phyloP scores from a whole-genome alignment of 2,329 filamentous ascomycete species.

The Trichoderma simmonsii region DNA sequence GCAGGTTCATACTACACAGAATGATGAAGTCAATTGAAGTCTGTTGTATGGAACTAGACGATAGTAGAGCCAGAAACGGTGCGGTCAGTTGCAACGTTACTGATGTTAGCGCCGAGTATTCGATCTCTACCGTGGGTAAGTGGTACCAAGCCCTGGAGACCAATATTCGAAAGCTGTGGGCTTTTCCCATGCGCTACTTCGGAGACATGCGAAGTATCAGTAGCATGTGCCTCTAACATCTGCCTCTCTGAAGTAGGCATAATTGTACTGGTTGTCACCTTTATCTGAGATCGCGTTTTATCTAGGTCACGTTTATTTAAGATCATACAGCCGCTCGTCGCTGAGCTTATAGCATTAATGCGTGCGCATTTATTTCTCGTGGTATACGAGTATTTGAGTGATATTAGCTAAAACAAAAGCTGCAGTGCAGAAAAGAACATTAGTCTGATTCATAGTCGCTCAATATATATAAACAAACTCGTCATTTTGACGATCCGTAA shows the following conservation, averaged over 20 bases:
- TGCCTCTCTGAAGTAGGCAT: background rate
- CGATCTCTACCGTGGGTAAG: background rate
- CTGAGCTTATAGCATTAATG: background rate
- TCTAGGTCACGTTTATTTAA: background rate
- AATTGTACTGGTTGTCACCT: background rate
- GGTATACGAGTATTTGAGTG: background rate
- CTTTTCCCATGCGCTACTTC: background rate
- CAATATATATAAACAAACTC: conserved; percentile 65
- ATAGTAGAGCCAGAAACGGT: background rate
- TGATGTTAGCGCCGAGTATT: background rate
- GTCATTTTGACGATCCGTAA: conserved; percentile 64
- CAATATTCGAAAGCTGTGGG: background rate
- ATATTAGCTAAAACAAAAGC: background rate
- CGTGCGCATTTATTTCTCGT: background rate
- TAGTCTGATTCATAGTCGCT: background rate
- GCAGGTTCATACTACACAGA: background rate
- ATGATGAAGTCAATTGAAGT: background rate
- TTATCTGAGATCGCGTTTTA: background rate
- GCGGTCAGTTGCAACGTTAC: background rate
- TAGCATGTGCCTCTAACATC: background rate
- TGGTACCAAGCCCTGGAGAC: background rate
- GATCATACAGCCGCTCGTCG: background rate
- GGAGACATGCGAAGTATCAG: background rate
- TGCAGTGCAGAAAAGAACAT: background rate
- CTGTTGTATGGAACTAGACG: background rate